Percentiles rank a stretch among this genome's conserved stretches.
phyloP scores from a whole-genome alignment of 1,284 basidiomycete species.

The Blastosporella zonata region DNA sequence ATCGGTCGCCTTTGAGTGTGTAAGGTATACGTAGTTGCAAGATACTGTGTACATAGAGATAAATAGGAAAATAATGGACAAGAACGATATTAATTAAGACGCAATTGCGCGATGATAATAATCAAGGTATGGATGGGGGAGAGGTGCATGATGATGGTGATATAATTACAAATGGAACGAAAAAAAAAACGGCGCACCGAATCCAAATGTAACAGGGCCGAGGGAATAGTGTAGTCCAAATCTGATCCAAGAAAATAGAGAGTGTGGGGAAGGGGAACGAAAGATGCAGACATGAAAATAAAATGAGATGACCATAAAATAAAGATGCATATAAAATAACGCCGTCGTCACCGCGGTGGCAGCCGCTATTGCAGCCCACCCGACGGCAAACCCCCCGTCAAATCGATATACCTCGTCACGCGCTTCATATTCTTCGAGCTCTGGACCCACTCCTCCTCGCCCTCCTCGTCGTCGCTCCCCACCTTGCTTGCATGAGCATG shows the following conservation, averaged over 20 bases:
- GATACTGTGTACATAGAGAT: slow-evolving; percentile 13
- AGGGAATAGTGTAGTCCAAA: no score
- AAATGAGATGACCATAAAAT: no score
- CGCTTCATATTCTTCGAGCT: slow-evolving; percentile 56
- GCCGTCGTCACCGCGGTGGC: no score
- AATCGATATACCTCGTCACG: slow-evolving; percentile 63
- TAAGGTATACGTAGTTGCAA: not conserved
- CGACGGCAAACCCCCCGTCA: slow-evolving; percentile 30
- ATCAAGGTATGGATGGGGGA: slow-evolving; percentile 4
- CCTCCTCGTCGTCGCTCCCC: slow-evolving; percentile 31
- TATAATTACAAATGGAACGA: slow-evolving; percentile 11
- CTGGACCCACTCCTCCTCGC: slow-evolving; percentile 31
- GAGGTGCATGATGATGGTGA: slow-evolving; percentile 2
- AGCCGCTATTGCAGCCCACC: slow-evolving; percentile 9
- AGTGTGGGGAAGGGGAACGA: not conserved
- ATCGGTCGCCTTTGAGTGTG: no score
- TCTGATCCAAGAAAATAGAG: not conserved
- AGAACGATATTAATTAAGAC: slow-evolving; percentile 2
- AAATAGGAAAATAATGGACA: slow-evolving; percentile 3
- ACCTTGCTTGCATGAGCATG: slow-evolving; percentile 48
- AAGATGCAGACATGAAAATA: no score
- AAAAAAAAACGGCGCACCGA: no score
- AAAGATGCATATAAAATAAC: no score
- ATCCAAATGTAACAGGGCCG: not conserved
- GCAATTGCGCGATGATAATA: not conserved